A percentile compares a stretch with the other conserved stretches of the same genome.
phyloP scores from a whole-genome alignment of 495 filamentous ascomycete genomes.

The Cudoniella acicularis region DNA sequence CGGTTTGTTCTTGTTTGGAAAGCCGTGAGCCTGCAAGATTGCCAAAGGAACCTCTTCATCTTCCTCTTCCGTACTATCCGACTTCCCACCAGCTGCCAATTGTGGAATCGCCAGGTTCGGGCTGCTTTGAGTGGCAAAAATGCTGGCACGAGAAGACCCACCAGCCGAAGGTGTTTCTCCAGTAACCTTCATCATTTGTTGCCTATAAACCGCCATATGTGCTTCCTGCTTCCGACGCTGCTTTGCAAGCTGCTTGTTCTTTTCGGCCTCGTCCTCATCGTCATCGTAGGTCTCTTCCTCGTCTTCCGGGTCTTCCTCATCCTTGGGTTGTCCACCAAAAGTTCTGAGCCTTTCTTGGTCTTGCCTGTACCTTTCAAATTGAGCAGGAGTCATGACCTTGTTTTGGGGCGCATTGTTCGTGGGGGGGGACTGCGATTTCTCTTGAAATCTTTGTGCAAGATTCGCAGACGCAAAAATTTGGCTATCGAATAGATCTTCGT shows the following conservation, averaged over 20 bases:
- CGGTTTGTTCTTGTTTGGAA: conserved; percentile 77
- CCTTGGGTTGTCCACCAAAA: conserved; percentile 38
- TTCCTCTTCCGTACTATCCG: conserved; percentile 22
- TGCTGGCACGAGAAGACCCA: conserved; percentile 8
- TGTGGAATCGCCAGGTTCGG: conserved; percentile 42
- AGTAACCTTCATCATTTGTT: conserved; percentile 96
- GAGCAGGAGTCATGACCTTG: conserved; percentile 85
- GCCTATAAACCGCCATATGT: conserved; percentile 83
- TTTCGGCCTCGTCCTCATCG: conserved; percentile 81
- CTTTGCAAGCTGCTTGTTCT: conserved; percentile 64
- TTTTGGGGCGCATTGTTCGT: conserved; percentile 43
- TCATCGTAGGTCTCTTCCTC: conserved; percentile 60
- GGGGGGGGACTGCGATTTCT: conserved; percentile 32
- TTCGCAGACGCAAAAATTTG: conserved; percentile 38
- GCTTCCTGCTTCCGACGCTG: conserved; percentile 88
- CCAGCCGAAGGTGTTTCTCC: conserved; percentile 56
- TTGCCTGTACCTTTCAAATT: conserved; percentile 79
- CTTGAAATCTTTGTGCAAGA: conserved; percentile 40
- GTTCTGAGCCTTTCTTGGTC: conserved; percentile 67
- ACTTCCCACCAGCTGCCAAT: conserved; percentile 5
- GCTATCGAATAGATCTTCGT: conserved; percentile 40
- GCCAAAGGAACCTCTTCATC: conserved; percentile 74
- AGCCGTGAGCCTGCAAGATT: conserved; percentile 88
- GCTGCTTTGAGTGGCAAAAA: conserved; percentile 51
- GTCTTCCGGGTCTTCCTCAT: conserved; percentile 39